phyloP scores from a whole-genome alignment of 2,329 filamentous ascomycete genomes.

The Achaetomium macrosporum region DNA sequence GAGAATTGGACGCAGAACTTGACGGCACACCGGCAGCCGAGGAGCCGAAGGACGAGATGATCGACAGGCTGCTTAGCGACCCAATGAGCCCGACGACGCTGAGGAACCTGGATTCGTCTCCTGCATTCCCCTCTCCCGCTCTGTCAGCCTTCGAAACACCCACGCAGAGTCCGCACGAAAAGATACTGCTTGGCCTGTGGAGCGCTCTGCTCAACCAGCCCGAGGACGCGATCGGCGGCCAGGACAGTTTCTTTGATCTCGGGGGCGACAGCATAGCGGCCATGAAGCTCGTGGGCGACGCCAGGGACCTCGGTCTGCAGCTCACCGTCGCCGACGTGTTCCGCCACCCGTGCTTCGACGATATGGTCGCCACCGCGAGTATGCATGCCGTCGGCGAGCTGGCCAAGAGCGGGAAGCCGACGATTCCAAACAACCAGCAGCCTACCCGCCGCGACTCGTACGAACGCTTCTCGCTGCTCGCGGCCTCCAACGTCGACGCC shows the following conservation, averaged over 20 bases:
- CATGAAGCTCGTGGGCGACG: conserved; percentile 42
- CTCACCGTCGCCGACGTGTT: conserved; percentile 25
- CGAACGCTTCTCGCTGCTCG: conserved; percentile 23
- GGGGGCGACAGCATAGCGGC: conserved; percentile 33
- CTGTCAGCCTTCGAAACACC: neutral
- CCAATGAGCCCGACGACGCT: neutral
- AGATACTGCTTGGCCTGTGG: conserved; percentile 19
- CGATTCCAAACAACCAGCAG: neutral
- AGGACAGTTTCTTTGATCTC: conserved; percentile 33
- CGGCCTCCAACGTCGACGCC: conserved; percentile 20
- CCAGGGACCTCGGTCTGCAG: conserved; percentile 20
- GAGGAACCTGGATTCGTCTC: neutral
- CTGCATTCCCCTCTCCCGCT: neutral
- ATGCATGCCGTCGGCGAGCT: neutral
- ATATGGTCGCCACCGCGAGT: conserved; percentile 9
- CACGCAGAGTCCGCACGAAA: neutral
- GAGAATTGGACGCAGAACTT: conserved; percentile 10
- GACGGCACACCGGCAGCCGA: neutral
- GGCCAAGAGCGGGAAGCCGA: neutral
- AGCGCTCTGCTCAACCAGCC: conserved; percentile 17
- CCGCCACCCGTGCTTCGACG: conserved; percentile 19
- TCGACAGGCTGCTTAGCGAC: neutral
- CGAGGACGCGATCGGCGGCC: conserved; percentile 11
- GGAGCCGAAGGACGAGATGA: neutral
- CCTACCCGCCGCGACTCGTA: conserved; percentile 12